A percentile compares a stretch with the other conserved stretches of the same genome.
Conservation (phyloP, 2,329 filamentous ascomycete genomes). For the Fusarium zealandicum region DNA sequence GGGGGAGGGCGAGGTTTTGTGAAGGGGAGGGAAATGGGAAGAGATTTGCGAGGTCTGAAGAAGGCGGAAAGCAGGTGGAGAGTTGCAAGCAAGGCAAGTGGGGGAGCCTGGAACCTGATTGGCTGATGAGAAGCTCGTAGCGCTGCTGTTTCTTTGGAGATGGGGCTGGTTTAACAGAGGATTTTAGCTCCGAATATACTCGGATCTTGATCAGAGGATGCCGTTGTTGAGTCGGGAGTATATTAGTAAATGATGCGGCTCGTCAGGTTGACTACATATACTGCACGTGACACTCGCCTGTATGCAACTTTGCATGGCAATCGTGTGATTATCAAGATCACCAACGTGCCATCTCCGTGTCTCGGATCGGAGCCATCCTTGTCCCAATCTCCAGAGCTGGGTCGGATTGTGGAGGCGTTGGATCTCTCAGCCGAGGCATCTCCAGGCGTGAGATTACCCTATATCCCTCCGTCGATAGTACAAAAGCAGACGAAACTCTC, state of each 20-base stretch:
- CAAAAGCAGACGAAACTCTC: too few species aligned
- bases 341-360: slow-evolving; percentile 1
- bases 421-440: slow-evolving; percentile 6
- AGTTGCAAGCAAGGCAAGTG: slow-evolving; percentile 30
- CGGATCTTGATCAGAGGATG: slow-evolving; percentile 3
- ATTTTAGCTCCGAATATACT: slow-evolving; percentile 16
- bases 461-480: background rate
- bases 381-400: slow-evolving; percentile 1
- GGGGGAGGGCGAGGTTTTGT: slow-evolving; percentile 17
- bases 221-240: background rate
- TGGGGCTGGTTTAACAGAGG: background rate
- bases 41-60: slow-evolving; percentile 31
- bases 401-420: slow-evolving; percentile 3
- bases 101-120: slow-evolving; percentile 12
- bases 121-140: background rate
- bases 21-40: slow-evolving; percentile 23
- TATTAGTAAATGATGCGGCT: too few species aligned
- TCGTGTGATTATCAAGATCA: background rate
- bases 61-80: slow-evolving; percentile 18
- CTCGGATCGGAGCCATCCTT: slow-evolving; percentile 8
- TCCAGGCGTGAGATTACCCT: slow-evolving; percentile 11
- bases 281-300: too few species aligned
- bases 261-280: too few species aligned
- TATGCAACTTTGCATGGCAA: too few species aligned
- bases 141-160: background rate